These are phyloP conservation scores for Coniferiporia weirii DNA, from an alignment of 1,284 basidiomycete species.

Conservation along the genomic window DNA sequence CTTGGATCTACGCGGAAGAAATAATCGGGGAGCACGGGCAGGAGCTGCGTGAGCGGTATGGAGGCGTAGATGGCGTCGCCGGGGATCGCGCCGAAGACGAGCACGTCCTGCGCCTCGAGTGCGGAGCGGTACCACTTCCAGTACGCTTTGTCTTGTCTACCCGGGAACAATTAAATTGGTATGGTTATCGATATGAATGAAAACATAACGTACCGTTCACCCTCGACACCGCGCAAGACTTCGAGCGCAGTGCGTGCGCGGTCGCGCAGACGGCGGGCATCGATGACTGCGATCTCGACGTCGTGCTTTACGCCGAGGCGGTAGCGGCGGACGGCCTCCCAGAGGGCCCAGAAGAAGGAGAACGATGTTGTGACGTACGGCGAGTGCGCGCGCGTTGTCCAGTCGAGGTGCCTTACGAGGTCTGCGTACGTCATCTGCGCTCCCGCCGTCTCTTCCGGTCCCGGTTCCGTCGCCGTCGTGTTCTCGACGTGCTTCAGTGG, in stretches of 20 bases:
- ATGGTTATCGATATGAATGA: no score
- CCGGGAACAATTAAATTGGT: slow-evolving; percentile 7
- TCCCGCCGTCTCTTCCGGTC: slow-evolving; percentile 1
- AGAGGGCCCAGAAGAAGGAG: slow-evolving; percentile 73
- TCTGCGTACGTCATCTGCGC: slow-evolving; percentile 33
- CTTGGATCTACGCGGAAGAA: slow-evolving; percentile 42
- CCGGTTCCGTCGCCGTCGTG: slow-evolving; percentile 20
- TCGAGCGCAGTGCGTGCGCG: slow-evolving; percentile 45
- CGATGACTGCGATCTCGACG: slow-evolving; percentile 71
- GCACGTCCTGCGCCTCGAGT: slow-evolving; percentile 67
- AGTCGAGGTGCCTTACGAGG: slow-evolving; percentile 63
- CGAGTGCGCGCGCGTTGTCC: slow-evolving; percentile 64
- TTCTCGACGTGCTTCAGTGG: slow-evolving; percentile 19
- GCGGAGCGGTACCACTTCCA: slow-evolving; percentile 73
- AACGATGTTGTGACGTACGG: slow-evolving; percentile 70
- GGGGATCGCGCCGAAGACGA: slow-evolving; percentile 64
- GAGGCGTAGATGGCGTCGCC: slow-evolving; percentile 59
- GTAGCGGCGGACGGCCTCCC: slow-evolving; percentile 73
- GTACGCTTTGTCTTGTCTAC: slow-evolving; percentile 58
- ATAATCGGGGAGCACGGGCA: slow-evolving; percentile 65
- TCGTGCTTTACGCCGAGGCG: slow-evolving; percentile 64
- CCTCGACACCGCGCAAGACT: slow-evolving; percentile 1
- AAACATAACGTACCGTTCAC: background rate
- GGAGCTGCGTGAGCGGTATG: slow-evolving; percentile 55
- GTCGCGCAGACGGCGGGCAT: slow-evolving; percentile 51